Evolutionary conservation across 106 monocot genomes (phyloP), one percentile per base, ranked within the genome.

Genomic region (Hemerocallis citrina): DNA sequence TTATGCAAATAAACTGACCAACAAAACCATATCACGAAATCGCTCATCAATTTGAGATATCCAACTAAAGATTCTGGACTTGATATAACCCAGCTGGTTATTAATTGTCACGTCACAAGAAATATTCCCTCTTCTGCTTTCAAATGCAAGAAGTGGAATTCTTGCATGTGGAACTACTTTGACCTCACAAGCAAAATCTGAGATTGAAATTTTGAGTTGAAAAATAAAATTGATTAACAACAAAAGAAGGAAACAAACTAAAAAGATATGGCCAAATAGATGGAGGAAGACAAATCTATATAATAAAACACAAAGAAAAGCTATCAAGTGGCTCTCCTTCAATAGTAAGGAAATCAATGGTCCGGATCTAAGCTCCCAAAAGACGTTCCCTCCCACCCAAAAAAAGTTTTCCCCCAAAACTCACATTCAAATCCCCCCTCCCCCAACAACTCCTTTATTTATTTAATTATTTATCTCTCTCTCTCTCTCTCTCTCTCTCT

Each of bases 81-180:
- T 94, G 24, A 78, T 57, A 55, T 55, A 66, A 72, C 85, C 94
- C 30, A 50, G 1, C 71, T 74, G 50, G 41, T 89, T 94, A 66
- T 94, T 55, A 41, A 94, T 71, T 8, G 94, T 83, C 37, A 94
- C 57, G 72, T 94, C 94, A 56, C 89, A 94, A n/a, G 89, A 83
- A 19, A 94, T 78, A 40, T 72, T 75, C 52, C 69, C 57, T 28
- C 19, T 11, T 1, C 49, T 83, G 78, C 83, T 86, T 34, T 78
- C 43, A 65, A 71, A 94, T 17, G 46, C 69, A 56, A 94, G 82
- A 67, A 94, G 51, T 1, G 94, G 94, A 57, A 94, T 86, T 71
- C 86, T 82, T 43, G 94, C 94, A 34, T 58, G 17, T 30, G 77
- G 66, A 67, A 94, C 71, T 48, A 70, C 78, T 17, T 72, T 57